Conservation (phyloP, 257 asterid genomes). For the Cordia subcordata region DNA sequence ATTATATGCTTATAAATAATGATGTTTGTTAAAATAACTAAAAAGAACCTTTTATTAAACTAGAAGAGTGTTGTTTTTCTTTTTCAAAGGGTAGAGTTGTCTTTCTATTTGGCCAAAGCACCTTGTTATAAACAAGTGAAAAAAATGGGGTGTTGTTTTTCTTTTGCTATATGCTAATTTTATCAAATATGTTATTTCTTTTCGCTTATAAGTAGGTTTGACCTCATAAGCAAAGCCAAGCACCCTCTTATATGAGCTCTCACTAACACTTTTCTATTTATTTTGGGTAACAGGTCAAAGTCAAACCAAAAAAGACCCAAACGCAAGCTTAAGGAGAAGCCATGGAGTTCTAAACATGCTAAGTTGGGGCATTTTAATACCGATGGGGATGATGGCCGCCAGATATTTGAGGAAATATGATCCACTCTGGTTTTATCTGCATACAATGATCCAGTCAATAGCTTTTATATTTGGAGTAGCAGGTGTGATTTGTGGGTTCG, state of each 20-base stretch:
- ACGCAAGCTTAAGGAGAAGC: conserved; percentile 40
- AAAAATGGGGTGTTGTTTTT: no score
- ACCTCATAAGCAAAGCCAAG: not conserved
- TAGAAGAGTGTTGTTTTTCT: no score
- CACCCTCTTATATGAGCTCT: not conserved
- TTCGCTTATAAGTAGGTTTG: not conserved
- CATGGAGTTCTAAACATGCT: conserved; percentile 85
- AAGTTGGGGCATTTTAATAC: conserved; percentile 81
- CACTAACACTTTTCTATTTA: not conserved
- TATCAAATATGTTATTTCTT: no score
- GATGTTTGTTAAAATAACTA: no score
- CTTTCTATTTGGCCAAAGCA: no score
- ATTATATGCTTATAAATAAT: no score
- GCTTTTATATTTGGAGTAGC: conserved; percentile 65
- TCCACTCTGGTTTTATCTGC: conserved; percentile 86
- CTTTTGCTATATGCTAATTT: no score
- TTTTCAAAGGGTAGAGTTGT: no score
- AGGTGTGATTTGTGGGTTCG: conserved; percentile 64
- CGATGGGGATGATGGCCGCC: conserved; percentile 74
- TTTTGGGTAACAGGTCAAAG: conserved; percentile 43
- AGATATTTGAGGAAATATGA: conserved; percentile 71
- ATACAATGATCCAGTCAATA: conserved; percentile 44
- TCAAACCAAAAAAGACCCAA: conserved; percentile 25
- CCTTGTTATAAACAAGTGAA: no score
- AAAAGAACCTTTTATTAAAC: no score